Conservation (phyloP, 225 moss, liverwort and hornwort species). For the Pseudoscleropodium purum region DNA sequence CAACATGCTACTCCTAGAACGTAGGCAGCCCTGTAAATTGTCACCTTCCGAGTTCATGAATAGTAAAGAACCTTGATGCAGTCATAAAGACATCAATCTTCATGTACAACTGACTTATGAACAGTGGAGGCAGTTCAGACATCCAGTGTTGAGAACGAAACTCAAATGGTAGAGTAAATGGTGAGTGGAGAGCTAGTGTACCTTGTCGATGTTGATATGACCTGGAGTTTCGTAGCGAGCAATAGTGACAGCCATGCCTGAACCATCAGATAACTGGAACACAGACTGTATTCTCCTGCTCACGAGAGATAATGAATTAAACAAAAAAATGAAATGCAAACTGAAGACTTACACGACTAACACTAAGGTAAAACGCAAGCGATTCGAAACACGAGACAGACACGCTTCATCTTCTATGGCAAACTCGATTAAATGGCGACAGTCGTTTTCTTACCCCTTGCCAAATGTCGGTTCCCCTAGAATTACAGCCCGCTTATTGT, state of each 20-base stretch:
- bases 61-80: neutral
- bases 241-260: constrained; percentile 98
- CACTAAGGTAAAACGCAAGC: neutral
- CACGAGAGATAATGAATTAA: neutral
- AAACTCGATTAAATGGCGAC: neutral
- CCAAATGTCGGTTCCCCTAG: constrained; percentile 94
- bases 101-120: neutral
- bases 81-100: neutral
- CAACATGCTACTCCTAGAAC: neutral
- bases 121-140: neutral
- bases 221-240: constrained; percentile 94
- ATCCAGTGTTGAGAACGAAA: neutral
- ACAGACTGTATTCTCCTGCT: constrained; percentile 95
- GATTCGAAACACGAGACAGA: neutral
- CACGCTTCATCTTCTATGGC: neutral
- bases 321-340: neutral
- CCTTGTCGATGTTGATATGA: constrained; percentile 97
- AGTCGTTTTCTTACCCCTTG: constrained; percentile 63
- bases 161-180: neutral
- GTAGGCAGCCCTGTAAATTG: neutral
- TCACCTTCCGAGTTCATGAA: neutral
- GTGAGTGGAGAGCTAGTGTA: constrained; percentile 3
- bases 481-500: constrained; percentile 88
- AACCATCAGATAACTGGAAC: constrained; percentile 92
- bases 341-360: neutral